Base-by-base conservation (phyloP, 208 protist genomes). In the Trypanosoma avium region DNA sequence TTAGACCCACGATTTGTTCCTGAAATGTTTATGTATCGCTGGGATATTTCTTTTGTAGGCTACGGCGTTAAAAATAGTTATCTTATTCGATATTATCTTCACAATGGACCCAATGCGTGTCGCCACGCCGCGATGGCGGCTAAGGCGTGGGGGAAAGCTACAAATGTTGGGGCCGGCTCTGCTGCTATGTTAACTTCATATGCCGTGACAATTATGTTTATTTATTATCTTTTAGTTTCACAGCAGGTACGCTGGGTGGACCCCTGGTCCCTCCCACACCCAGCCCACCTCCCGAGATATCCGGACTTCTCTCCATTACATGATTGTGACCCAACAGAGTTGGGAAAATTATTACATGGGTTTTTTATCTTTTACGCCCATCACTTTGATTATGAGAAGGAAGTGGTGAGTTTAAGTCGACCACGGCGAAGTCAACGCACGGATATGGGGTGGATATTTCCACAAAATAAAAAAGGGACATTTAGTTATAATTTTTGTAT, bases 1-100 rank as follows among this genome's bases (percentile, higher is more conserved):
- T 72, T 93, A n/a, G 86, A 93, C 72, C 76, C 63, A 27, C 78
- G 83, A 45, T 93, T 84, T 57, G 84, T 92, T 48, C 90, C 90
- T 13, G 86, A 95, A 70, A 85, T 95, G 79, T 91, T 83, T 61
- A 82, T 93, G 76, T 95, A 93, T 76, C 84, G 86, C 63, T 95
- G 90, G 87, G 90, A 95, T 65, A 90, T 93, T 59, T 92, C 84
- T 7, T 95, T 95, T 56, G 85, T 93, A 13, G 85, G 78, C 2
- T 95, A 95, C 69, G 86, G 86, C 27, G 90, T 95, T 19, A 95
- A 95, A 83, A 95, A 95, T 63, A 93, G 85, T 70, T 93, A 91
- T 61, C 72, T 95, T 24, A 75, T 95, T 19, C 86, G 90, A 4
- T 65, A 95, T 61, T 95, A 95, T 63, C 66, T 95, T 13, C 82